phyloP scores from a whole-genome alignment of 768 basidiomycete species.

The Pleurotus cornucopiae region DNA sequence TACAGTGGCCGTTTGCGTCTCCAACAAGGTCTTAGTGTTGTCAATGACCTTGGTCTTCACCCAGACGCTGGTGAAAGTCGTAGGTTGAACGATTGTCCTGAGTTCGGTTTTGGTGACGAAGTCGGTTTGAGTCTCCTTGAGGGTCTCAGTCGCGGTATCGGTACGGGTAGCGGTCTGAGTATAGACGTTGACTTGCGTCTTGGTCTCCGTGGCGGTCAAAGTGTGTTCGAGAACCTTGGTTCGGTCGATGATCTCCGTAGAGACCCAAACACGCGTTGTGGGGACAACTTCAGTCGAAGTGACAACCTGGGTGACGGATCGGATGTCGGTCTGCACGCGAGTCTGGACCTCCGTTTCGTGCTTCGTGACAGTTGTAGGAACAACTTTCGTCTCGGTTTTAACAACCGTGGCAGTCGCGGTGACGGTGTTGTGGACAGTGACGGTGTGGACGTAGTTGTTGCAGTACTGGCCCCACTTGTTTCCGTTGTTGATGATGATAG shows the following conservation, averaged over 20 bases:
- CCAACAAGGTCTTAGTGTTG: constrained; percentile 55
- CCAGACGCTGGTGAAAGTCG: constrained; percentile 50
- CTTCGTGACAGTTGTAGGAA: constrained; percentile 36
- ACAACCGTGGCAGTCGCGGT: constrained; percentile 25
- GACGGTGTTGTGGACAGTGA: constrained; percentile 32
- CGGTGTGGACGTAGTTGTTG: constrained; percentile 24
- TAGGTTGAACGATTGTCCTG: constrained; percentile 50
- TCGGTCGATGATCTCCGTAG: constrained; percentile 59
- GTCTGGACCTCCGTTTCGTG: constrained; percentile 24
- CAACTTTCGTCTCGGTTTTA: constrained; percentile 22
- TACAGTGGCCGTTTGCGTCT: constrained; percentile 44
- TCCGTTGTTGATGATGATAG: constrained; percentile 51
- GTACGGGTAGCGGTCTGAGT: constrained; percentile 45
- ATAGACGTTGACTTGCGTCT: constrained; percentile 52
- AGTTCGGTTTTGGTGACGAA: constrained; percentile 51
- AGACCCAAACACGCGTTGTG: constrained; percentile 64
- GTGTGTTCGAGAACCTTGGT: constrained; percentile 55
- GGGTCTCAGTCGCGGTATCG: constrained; percentile 42
- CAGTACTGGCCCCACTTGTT: constrained; percentile 20
- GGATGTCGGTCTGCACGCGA: constrained; percentile 34
- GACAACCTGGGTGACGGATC: constrained; percentile 36
- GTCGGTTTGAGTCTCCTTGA: constrained; percentile 52
- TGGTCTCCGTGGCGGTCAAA: constrained; percentile 58
- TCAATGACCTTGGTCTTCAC: constrained; percentile 55
- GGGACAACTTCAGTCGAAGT: constrained; percentile 54